Conservation (phyloP, 2,329 filamentous ascomycete species). For the Alternaria sp. region DNA sequence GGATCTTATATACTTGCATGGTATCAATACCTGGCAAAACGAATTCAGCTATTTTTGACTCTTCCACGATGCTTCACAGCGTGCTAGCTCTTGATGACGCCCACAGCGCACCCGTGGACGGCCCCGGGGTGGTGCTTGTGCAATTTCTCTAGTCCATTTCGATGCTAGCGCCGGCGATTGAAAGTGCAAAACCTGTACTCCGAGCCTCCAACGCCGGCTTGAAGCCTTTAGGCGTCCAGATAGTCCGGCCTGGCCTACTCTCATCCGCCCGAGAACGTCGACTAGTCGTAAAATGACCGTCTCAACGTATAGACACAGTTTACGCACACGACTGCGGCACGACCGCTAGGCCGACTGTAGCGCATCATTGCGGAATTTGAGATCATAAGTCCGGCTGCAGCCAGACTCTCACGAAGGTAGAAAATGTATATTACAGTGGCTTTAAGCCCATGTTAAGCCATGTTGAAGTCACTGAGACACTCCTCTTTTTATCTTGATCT, state of each 20-base stretch:
- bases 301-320: background rate
- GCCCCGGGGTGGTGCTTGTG: background rate
- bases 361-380: conserved; percentile 4
- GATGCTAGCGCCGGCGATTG: background rate
- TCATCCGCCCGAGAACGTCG: background rate
- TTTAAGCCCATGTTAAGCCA: background rate
- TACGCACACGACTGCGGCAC: background rate
- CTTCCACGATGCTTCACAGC: background rate
- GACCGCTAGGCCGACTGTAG: background rate
- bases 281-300: background rate
- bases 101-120: background rate
- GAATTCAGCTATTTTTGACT: background rate
- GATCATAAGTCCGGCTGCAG: background rate
- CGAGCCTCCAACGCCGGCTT: background rate
- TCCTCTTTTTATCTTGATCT: background rate
- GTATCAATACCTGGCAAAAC: background rate
- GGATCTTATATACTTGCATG: background rate
- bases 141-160: background rate
- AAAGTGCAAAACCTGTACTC: background rate
- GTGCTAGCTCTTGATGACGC: background rate
- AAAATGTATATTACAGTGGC: background rate
- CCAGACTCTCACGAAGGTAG: background rate
- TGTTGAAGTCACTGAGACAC: background rate
- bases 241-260: background rate
- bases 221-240: background rate